Evolutionary conservation across 306 rosid genomes (phyloP), one percentile per base, ranked within the genome.

Genomic region (Parietaria judaica): DNA sequence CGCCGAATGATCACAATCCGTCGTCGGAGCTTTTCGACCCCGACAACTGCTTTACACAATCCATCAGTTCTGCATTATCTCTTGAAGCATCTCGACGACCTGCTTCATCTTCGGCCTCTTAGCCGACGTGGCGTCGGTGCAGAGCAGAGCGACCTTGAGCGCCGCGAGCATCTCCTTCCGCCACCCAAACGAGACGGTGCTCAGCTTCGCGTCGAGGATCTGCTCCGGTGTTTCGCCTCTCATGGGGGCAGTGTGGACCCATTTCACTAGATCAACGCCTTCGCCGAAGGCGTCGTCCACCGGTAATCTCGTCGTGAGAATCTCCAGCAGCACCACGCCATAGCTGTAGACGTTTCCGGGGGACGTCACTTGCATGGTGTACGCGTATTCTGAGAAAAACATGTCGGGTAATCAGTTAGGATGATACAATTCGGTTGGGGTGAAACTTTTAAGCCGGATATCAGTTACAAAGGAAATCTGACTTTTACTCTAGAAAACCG

Each of bases 131-230:
- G 43, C 81, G 64, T 94, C 99, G 11, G 95, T 94, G 83, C 99
- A 94, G 62, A 88, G 94, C 74, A 88, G 76, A 4, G 99, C 99
- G n/a, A 88, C 85, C 77, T 94, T 94, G 13, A 88, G 82, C 46
- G 95, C 89, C 58, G 99, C 90, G 71, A 94, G 99, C 99, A 94
- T 94, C 77, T 94, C 97, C 80, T 86, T 94, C 87, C 99, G 84
- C 99, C 99, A 88, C 39, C 85, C 78, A 51, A 94, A 94, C 34
- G 99, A 88, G 57, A 94, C 90, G 3, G 99, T 94, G 84, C 97
- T 94, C 14, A 88, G 95, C 74, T 67, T 84, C 14, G 94, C 75
- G 65, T 88, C 97, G 12, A 94, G 85, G 73, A 88, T 94, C 90
- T 94, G 97, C 83, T 94, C 99, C 1, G 99, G 97, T 57, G 99